Conservation (phyloP, 306 rosid genomes). For the Castanea mollissima region DNA sequence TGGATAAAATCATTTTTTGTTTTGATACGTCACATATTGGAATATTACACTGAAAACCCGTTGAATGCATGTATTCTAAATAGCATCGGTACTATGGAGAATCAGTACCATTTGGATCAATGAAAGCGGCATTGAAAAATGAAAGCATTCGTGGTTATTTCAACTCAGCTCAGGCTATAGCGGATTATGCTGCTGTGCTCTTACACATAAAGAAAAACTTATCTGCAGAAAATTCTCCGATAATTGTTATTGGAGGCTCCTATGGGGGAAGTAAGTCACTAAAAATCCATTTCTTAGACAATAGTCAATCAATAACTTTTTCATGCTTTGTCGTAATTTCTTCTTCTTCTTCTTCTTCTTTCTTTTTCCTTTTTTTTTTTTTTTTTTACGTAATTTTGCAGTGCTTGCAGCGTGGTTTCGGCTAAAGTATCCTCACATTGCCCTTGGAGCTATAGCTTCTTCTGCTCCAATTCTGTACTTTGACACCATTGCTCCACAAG, state of each 20-base stretch:
- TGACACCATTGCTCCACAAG: conserved; percentile 34
- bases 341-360: too few species aligned
- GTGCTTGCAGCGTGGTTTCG: conserved; percentile 70
- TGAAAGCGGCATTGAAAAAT: conserved; percentile 35
- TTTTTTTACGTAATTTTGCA: conserved; percentile 3
- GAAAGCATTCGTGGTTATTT: conserved; percentile 35
- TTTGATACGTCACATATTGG: too few species aligned
- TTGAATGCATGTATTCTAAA: not conserved
- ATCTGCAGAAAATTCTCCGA: conserved; percentile 37
- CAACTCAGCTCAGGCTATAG: conserved; percentile 58
- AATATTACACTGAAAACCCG: not conserved
- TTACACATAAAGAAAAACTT: conserved; percentile 35
- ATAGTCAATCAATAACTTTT: not conserved
- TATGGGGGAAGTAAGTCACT: conserved; percentile 58
- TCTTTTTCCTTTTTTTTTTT: too few species aligned
- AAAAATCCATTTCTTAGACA: not conserved
- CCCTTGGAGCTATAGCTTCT: conserved; percentile 58
- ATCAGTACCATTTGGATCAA: conserved; percentile 48
- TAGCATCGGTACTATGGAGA: conserved; percentile 49
- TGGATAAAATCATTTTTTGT: too few species aligned
- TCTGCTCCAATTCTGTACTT: conserved; percentile 65
- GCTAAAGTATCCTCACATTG: conserved; percentile 57
- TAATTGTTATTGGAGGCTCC: conserved; percentile 55
- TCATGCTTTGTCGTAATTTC: not conserved
- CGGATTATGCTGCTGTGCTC: conserved; percentile 58